A percentile compares a stretch with the other conserved stretches of the same genome.
Conservation (phyloP, 208 protist species). For the Trypanosoma mega region DNA sequence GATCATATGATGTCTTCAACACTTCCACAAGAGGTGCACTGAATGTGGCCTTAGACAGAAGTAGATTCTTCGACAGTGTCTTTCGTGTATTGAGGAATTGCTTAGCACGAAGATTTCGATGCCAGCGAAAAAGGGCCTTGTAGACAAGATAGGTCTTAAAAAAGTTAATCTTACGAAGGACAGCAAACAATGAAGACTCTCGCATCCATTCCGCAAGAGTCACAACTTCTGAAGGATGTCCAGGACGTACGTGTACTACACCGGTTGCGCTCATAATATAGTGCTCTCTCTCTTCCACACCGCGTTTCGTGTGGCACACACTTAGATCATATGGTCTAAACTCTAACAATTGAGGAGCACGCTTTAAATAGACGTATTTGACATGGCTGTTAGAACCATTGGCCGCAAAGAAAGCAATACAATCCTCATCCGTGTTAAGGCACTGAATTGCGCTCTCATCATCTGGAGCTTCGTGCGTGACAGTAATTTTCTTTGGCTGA, state of each 20-base stretch:
- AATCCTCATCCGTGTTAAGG: slow-evolving; percentile 91
- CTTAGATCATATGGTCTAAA: slow-evolving; percentile 93
- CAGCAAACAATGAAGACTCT: slow-evolving; percentile 92
- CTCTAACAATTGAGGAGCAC: slow-evolving; percentile 56
- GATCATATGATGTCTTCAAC: slow-evolving; percentile 72
- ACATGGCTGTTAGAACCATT: slow-evolving; percentile 82
- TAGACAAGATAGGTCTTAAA: slow-evolving; percentile 92
- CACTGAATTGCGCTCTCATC: slow-evolving; percentile 73
- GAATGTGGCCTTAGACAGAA: slow-evolving; percentile 90
- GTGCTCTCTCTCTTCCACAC: slow-evolving; percentile 82
- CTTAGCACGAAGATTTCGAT: slow-evolving; percentile 69
- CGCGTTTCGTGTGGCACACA: slow-evolving; percentile 71
- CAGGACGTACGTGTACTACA: slow-evolving; percentile 90
- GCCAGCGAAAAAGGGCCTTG: slow-evolving; percentile 88
- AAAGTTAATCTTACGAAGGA: slow-evolving; percentile 90
- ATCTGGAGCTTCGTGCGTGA: slow-evolving; percentile 76
- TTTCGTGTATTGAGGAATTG: slow-evolving; percentile 75
- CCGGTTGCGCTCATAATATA: slow-evolving; percentile 94
- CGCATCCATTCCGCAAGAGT: slow-evolving; percentile 91
- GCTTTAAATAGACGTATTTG: slow-evolving; percentile 94
- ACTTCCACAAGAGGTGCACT: slow-evolving; percentile 73
- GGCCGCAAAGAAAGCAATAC: slow-evolving; percentile 92
- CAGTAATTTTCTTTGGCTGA: slow-evolving; percentile 44
- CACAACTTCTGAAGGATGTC: slow-evolving; percentile 89
- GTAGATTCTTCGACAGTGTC: slow-evolving; percentile 67